Conservation (phyloP, 805 yeast genomes). For the Kluyveromyces lactis region DNA sequence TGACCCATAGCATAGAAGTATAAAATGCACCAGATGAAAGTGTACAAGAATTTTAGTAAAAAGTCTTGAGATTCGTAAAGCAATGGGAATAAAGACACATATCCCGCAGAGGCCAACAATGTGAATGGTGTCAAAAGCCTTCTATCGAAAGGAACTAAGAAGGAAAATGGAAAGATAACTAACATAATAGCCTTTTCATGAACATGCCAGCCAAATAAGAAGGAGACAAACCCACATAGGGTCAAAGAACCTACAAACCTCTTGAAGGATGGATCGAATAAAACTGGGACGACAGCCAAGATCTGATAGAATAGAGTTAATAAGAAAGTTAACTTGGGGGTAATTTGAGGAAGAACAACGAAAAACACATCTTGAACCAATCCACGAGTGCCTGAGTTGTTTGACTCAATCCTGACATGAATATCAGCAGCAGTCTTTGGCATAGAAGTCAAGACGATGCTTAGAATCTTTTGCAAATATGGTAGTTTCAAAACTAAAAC, state of each 20-base stretch:
- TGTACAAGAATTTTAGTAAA: conserved; percentile 64
- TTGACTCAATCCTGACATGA: conserved; percentile 22
- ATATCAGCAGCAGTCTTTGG: conserved; percentile 26
- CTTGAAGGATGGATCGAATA: conserved; percentile 63
- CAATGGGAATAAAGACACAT: conserved; percentile 82
- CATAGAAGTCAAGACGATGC: conserved; percentile 27
- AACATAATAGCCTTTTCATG: conserved; percentile 95
- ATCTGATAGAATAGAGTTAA: conserved; percentile 80
- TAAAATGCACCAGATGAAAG: conserved; percentile 78
- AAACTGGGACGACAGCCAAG: conserved; percentile 63
- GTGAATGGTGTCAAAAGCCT: conserved; percentile 65
- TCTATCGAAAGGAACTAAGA: conserved; percentile 63
- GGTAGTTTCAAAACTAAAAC: conserved; percentile 31
- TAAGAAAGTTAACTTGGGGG: conserved; percentile 69
- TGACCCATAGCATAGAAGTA: conserved; percentile 66
- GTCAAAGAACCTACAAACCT: conserved; percentile 80
- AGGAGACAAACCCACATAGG: conserved; percentile 84
- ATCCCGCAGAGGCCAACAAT: conserved; percentile 69
- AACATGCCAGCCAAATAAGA: conserved; percentile 97
- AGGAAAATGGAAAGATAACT: conserved; percentile 79
- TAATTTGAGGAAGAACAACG: conserved; percentile 67
- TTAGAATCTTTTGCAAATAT: conserved; percentile 36
- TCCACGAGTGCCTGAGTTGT: conserved; percentile 63
- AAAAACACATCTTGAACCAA: conserved; percentile 87
- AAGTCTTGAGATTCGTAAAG: conserved; percentile 74